Evolutionary conservation across 1,139 yeast genomes (phyloP).

Genomic region (Candida sp.): DNA sequence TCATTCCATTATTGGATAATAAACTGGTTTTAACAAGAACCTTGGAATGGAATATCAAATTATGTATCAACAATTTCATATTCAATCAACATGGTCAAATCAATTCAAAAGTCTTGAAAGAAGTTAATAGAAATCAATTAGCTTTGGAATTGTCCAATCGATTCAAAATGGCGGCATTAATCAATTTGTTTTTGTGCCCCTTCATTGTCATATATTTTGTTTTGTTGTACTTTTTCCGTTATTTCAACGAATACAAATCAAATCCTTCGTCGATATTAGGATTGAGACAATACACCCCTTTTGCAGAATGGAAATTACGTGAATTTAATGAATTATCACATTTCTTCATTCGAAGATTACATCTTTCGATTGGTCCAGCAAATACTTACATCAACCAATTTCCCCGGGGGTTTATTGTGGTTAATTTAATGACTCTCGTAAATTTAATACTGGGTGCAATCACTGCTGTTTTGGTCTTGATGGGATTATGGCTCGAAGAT

Average conservation of each 20-base stretch:
- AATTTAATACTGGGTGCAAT: slow-evolving; percentile 87
- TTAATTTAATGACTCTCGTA: slow-evolving; percentile 55
- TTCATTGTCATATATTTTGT: slow-evolving; percentile 81
- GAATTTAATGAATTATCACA: slow-evolving; percentile 94
- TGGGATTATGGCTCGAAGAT: slow-evolving; percentile 81
- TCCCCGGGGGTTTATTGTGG: slow-evolving; percentile 68
- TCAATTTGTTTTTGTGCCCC: slow-evolving; percentile 82
- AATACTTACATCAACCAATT: slow-evolving; percentile 84
- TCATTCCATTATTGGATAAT: slow-evolving; percentile 18
- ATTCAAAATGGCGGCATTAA: slow-evolving; percentile 82
- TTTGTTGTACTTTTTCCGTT: slow-evolving; percentile 78
- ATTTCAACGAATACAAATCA: slow-evolving; percentile 88
- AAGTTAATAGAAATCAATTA: slow-evolving; percentile 62
- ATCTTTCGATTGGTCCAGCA: slow-evolving; percentile 76
- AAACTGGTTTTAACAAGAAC: slow-evolving; percentile 69
- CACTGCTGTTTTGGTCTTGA: slow-evolving; percentile 79
- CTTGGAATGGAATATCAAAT: slow-evolving; percentile 88
- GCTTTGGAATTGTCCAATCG: slow-evolving; percentile 72
- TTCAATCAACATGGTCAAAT: slow-evolving; percentile 85
- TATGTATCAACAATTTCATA: slow-evolving; percentile 83
- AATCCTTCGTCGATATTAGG: slow-evolving; percentile 85
- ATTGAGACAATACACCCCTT: slow-evolving; percentile 82
- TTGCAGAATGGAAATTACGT: slow-evolving; percentile 92
- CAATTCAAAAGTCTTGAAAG: slow-evolving; percentile 70
- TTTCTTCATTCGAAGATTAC: slow-evolving; percentile 74